These are phyloP conservation scores for Aspergillus melleus DNA, from an alignment of 2,329 filamentous ascomycete species.

Conservation along the genomic window DNA sequence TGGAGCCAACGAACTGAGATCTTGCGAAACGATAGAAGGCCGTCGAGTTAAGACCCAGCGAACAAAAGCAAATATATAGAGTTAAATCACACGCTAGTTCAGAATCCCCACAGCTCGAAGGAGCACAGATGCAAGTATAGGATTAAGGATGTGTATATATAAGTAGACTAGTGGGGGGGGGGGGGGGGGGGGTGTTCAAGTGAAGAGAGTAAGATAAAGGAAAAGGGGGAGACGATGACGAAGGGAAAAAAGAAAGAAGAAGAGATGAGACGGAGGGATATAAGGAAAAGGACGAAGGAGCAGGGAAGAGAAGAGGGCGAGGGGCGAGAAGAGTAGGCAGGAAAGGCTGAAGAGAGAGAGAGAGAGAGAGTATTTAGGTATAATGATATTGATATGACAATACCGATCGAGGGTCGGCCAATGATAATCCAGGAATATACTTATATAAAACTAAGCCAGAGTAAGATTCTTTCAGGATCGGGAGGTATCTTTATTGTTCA, in stretches of 20 bases:
- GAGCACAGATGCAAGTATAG: neutral
- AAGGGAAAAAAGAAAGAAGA: neutral
- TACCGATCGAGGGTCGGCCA: neutral
- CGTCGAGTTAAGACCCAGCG: too few species aligned
- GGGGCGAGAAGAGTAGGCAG: neutral
- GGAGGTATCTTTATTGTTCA: neutral
- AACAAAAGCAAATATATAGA: neutral
- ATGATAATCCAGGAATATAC: neutral
- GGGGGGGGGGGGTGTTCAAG: too few species aligned
- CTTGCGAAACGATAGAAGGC: neutral
- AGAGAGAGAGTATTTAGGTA: neutral
- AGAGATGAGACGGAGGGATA: neutral
- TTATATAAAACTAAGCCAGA: neutral
- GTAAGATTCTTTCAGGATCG: too few species aligned
- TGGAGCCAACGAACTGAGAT: neutral
- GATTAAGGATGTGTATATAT: neutral
- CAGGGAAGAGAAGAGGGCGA: neutral
- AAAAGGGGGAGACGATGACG: neutral
- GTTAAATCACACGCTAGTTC: neutral
- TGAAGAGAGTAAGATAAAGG: too few species aligned
- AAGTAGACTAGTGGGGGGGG: neutral
- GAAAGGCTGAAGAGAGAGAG: neutral
- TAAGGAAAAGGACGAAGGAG: neutral
- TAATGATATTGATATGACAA: slow-evolving; percentile 13
- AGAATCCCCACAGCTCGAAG: neutral